Base-by-base conservation (phyloP, 1,139 yeast species). In the Barnettozyma hawaiiensis region DNA sequence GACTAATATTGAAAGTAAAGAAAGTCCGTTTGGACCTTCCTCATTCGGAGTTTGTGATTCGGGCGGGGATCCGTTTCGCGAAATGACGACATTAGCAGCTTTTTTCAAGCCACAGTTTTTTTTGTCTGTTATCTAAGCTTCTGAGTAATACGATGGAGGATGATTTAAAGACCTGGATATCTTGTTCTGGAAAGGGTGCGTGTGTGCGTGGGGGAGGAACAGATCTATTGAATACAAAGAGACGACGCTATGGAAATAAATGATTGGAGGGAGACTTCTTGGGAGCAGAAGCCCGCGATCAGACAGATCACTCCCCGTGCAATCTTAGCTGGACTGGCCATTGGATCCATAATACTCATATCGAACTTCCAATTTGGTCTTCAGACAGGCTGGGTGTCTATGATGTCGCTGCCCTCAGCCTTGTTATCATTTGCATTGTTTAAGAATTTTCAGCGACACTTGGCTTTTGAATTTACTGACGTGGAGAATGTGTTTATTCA, bases 341-440 rank as follows among this genome's bases (percentile, higher is more conserved):
- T 89, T 11, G 97, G 97, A 0, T 75, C 96, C 0, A 64, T 90
- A 24, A 90, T 90, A 23, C 69, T 90, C 31, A 67, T 89, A 19
- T 86, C 96, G 3, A 92, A 92, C 61, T 92, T 92, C 66, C 97
- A 90, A 59, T 92, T 92, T 62, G 98, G 98, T 1, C 69, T 92
- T 23, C 98, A 92, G 59, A 90, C 97, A 0, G 98, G 98, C 2
- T 92, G 98, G 98, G 97, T 92, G 2, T 87, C 96, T 8, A 92
- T 92, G 98, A 92, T 92, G 98, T 85, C 96, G n/a, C 68, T 92
- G 44, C 97, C 98, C 0, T 84, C 96, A 7, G 96, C 97, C 0
- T 64, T 92, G 41, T 64, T 92, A 19, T 97, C 95, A 1, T 90
- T 79, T 63, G 85, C 96, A 0, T 67, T 84, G 20, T 92, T 90